Evolutionary conservation across 2,329 filamentous ascomycete species (phyloP).

Genomic region (Gnomoniopsis sp.): DNA sequence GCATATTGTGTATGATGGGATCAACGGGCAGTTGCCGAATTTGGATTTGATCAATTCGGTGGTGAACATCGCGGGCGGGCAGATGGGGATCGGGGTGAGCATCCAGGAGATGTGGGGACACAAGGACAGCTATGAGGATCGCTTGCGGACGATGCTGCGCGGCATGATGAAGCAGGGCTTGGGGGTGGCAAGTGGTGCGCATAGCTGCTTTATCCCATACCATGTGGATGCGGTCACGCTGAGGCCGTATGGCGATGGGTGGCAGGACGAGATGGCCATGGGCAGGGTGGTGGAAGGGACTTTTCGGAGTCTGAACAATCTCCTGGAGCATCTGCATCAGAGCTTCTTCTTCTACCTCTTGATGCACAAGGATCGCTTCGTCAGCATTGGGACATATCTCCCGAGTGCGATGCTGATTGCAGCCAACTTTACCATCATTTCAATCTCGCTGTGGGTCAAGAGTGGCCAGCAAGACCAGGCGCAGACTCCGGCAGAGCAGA

Average conservation of each 20-base stretch:
- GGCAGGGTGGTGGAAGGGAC: constrained; percentile 86
- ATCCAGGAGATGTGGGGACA: constrained; percentile 85
- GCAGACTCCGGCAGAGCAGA: constrained; percentile 21
- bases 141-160: constrained; percentile 82
- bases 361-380: constrained; percentile 87
- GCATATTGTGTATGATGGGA: constrained; percentile 90
- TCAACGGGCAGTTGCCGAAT: constrained; percentile 94
- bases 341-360: constrained; percentile 99
- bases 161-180: constrained; percentile 92
- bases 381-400: constrained; percentile 96
- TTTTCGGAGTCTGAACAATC: constrained; percentile 90
- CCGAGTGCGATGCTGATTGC: constrained; percentile 97
- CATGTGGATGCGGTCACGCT: constrained; percentile 95
- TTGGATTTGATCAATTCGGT: constrained; percentile 95
- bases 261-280: constrained; percentile 97
- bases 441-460: constrained; percentile 89
- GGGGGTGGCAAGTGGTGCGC: constrained; percentile 83
- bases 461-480: constrained; percentile 57
- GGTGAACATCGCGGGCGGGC: constrained; percentile 78
- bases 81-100: constrained; percentile 83
- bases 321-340: constrained; percentile 94
- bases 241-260: constrained; percentile 84
- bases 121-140: constrained; percentile 74
- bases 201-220: constrained; percentile 96
- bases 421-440: constrained; percentile 92